These are phyloP conservation scores for Lithospermum erythrorhizon DNA, from an alignment of 257 asterid species.

Conservation along the genomic window DNA sequence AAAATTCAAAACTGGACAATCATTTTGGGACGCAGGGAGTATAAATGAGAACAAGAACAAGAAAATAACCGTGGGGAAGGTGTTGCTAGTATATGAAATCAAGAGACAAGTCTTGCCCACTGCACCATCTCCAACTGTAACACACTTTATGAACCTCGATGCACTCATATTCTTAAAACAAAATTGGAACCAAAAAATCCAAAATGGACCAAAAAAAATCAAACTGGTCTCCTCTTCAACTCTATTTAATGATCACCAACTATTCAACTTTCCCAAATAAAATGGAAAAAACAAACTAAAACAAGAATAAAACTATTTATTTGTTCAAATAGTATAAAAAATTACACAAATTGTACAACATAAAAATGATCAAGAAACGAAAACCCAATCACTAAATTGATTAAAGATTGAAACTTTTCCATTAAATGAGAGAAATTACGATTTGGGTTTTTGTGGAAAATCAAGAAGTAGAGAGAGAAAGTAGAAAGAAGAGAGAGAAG, in stretches of 20 bases:
- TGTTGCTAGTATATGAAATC: neutral
- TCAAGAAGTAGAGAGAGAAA: too few species aligned
- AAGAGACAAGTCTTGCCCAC: neutral
- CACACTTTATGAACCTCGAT: neutral
- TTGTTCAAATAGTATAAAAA: too few species aligned
- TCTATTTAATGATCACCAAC: neutral
- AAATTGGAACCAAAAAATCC: too few species aligned
- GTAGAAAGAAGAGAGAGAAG: too few species aligned
- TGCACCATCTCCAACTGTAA: neutral
- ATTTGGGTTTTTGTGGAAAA: too few species aligned
- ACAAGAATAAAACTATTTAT: neutral
- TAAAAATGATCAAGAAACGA: neutral
- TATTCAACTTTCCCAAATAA: neutral
- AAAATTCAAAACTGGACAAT: too few species aligned
- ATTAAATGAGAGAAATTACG: neutral
- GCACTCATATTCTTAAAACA: neutral
- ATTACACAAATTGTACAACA: neutral
- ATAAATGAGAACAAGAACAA: too few species aligned
- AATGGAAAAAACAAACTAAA: neutral
- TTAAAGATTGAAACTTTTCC: too few species aligned
- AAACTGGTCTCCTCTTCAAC: too few species aligned
- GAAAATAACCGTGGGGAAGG: neutral
- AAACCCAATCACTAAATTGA: neutral
- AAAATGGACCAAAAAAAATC: too few species aligned
- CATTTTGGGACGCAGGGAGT: too few species aligned